Conservation (phyloP, 2,329 filamentous ascomycete species). For the Tolypocladium amazonense region DNA sequence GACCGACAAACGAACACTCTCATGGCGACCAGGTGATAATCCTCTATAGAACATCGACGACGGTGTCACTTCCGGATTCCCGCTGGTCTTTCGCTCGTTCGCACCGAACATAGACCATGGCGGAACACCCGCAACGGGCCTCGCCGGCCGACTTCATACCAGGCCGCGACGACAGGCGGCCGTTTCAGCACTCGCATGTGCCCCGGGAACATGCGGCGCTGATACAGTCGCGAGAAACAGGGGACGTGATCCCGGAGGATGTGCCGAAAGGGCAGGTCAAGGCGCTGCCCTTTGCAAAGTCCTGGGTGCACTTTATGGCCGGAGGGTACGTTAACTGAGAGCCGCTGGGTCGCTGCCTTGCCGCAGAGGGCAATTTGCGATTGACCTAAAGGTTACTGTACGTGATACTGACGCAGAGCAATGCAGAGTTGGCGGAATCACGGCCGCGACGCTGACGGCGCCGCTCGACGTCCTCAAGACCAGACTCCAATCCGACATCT, state of each 20-base stretch:
- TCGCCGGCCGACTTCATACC: conserved; percentile 14
- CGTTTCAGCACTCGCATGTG: conserved; percentile 17
- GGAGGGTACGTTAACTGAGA: conserved; percentile 56
- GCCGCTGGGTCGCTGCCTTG: not conserved
- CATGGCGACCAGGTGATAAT: not conserved
- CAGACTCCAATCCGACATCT: conserved; percentile 86
- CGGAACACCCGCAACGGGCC: conserved; percentile 14
- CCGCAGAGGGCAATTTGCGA: not conserved
- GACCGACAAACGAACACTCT: not conserved
- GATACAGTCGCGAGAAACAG: conserved; percentile 51
- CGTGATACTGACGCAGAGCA: conserved; percentile 7
- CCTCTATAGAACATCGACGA: not conserved
- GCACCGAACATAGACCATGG: conserved; percentile 13
- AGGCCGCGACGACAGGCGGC: conserved; percentile 18
- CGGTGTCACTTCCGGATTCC: not conserved
- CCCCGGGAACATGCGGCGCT: conserved; percentile 28
- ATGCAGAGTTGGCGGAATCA: conserved; percentile 74
- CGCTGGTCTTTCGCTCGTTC: not conserved
- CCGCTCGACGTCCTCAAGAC: conserved; percentile 93
- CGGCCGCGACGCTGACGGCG: conserved; percentile 81
- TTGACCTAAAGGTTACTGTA: too few species aligned
- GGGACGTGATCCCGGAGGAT: conserved; percentile 40
- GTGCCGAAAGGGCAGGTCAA: conserved; percentile 21
- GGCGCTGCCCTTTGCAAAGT: conserved; percentile 52
- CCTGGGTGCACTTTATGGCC: conserved; percentile 86